These are phyloP conservation scores for Pueraria montana DNA, from an alignment of 306 rosid species.

Conservation along the genomic window DNA sequence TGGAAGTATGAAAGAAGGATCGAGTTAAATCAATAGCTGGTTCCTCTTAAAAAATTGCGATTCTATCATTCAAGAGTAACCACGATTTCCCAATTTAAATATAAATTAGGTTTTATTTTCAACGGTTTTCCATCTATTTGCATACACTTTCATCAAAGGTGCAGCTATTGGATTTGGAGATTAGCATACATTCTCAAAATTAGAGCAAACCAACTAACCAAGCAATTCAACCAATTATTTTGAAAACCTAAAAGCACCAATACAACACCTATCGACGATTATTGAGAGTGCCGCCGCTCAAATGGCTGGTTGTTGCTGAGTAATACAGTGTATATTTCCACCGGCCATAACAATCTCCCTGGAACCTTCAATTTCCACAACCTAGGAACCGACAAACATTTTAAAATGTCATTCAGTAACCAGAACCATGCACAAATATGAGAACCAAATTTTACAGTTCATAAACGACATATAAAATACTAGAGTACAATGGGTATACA, in stretches of 20 bases:
- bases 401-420: constrained; percentile 23
- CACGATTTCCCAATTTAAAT: background rate
- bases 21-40: too few relatives aligned
- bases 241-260: constrained; percentile 1
- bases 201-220: too few relatives aligned
- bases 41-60: too few relatives aligned
- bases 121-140: constrained; percentile 6
- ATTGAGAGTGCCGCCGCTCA: constrained; percentile 11
- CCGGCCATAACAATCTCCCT: constrained; percentile 94
- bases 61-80: background rate
- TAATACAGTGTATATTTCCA: constrained; percentile 95
- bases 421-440: constrained; percentile 30
- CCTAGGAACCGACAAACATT: constrained; percentile 59
- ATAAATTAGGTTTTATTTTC: background rate
- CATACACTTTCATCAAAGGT: background rate
- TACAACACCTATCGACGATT: constrained; percentile 10
- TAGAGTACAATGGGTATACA: background rate
- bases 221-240: background rate
- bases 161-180: constrained; percentile 12
- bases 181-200: background rate
- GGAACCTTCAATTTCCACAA: constrained; percentile 85
- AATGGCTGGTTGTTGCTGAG: constrained; percentile 88
- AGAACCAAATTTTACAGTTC: constrained; percentile 17
- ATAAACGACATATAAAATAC: constrained; percentile 11
- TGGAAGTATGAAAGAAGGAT: too few relatives aligned